These are phyloP conservation scores for Ogataea minuta DNA, from an alignment of 805 yeast species.

Conservation along the genomic window DNA sequence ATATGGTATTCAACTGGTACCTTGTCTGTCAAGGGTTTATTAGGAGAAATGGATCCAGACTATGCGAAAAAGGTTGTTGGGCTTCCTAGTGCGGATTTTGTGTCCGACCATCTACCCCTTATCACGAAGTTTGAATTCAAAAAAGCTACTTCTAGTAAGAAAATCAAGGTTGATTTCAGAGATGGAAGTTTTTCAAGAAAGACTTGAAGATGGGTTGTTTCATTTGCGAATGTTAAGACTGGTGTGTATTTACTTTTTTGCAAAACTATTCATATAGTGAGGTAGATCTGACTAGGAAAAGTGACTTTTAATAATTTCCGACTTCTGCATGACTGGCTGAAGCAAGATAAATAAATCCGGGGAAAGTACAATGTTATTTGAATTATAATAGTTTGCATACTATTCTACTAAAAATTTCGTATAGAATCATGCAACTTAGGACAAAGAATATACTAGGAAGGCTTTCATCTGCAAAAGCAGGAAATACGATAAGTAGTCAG, in stretches of 20 bases:
- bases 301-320: no score
- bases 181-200: constrained; percentile 30
- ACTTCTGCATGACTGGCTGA: no score
- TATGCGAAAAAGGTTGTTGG: constrained; percentile 81
- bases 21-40: constrained; percentile 79
- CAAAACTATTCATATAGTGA: not conserved
- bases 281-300: no score
- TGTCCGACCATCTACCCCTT: constrained; percentile 93
- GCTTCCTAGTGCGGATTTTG: constrained; percentile 89
- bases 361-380: constrained; percentile 2
- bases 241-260: constrained; percentile 4
- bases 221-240: not conserved
- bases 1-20: constrained; percentile 87
- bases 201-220: constrained; percentile 18
- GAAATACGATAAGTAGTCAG: constrained; percentile 23
- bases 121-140: constrained; percentile 74
- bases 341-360: constrained; percentile 3
- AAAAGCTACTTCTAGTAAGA: constrained; percentile 34
- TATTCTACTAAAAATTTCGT: not conserved
- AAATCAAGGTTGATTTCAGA: constrained; percentile 31
- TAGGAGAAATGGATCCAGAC: constrained; percentile 79
- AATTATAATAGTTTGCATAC: no score
- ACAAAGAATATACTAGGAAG: no score
- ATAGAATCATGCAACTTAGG: not conserved
- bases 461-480: constrained; percentile 1